Evolutionary conservation across 2,329 filamentous ascomycete species (phyloP), one percentile per base, ranked within the genome.

Genomic region (Ophidiomyces ophidiicola): DNA sequence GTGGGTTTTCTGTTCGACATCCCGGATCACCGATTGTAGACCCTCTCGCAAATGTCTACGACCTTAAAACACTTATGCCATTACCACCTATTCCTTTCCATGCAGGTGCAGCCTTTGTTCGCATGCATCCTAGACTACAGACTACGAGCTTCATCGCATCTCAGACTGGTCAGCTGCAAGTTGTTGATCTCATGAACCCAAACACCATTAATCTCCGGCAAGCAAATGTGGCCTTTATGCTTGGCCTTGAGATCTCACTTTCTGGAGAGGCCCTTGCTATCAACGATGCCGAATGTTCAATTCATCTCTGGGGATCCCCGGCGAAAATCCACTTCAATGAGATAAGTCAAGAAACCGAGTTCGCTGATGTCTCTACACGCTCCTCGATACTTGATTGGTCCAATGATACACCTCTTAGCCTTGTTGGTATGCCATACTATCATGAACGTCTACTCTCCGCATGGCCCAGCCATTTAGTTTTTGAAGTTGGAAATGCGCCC

Each of bases 121-220:
- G 90, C 43, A 90, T 98, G 82, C 90, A 98, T 58, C 90, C 92
- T 1, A 80, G 86, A 51, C 82, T 98, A 74, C 80, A 86, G 14
- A 94, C 90, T 0, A 96, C 92, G 0, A 88, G 84, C 52, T 87
- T 98, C 44, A 84, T 98, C 35, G 79, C 87, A 19, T 94, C 88
- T 2, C 85, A 92, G 53, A 82, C 77, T 30, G 90, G 92, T 1
- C 86, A 94, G 59, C 82, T 98, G 58, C 88, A 98, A 56, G 81
- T 96, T 10, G 85, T 96, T 36, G 90, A 98, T 58, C 72, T 98
- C 4, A 85, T 92, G 76, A 94, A 94, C 46, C 83, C 85, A 0
- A 87, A 92, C 53, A 80, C 83, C 14, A 85, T 84, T 54, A 87
- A 82, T 49, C 76, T 94, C 36, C 76, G 82, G 36, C 86, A 92